Percentiles rank a stretch among this genome's conserved stretches.
Conservation (phyloP, 768 basidiomycete species). For the Coprinopsis sp. region DNA sequence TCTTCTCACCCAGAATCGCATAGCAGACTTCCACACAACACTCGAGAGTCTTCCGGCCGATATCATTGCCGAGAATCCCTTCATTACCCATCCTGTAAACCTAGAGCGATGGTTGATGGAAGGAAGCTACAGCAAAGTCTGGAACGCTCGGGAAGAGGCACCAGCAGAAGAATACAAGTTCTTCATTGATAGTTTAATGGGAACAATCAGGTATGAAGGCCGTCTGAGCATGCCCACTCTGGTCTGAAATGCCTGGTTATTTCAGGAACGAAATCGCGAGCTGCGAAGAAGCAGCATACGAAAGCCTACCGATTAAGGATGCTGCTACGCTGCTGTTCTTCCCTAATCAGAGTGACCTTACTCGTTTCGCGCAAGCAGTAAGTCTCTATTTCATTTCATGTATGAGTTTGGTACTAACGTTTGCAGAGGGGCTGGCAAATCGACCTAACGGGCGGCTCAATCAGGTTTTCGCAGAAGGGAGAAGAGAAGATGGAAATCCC, state of each 20-base stretch:
- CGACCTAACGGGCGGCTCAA: conserved; percentile 59
- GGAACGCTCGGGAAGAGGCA: conserved; percentile 89
- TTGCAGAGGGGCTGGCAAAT: conserved; percentile 81
- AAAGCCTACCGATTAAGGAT: conserved; percentile 84
- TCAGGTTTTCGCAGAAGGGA: conserved; percentile 75
- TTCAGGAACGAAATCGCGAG: conserved; percentile 92
- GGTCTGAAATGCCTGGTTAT: not conserved
- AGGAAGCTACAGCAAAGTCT: conserved; percentile 96
- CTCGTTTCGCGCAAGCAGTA: conserved; percentile 80
- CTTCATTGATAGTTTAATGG: conserved; percentile 90
- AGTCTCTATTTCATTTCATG: conserved; percentile 4
- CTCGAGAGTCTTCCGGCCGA: conserved; percentile 84
- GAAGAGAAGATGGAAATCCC: conserved; percentile 85
- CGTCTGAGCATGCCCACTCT: not conserved
- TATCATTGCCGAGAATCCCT: conserved; percentile 62
- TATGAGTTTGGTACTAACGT: conserved; percentile 9
- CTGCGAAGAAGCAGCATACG: conserved; percentile 92
- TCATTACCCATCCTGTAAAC: conserved; percentile 81
- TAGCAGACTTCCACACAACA: conserved; percentile 96
- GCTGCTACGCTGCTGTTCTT: conserved; percentile 92
- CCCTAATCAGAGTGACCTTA: conserved; percentile 70
- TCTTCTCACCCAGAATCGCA: conserved; percentile 90
- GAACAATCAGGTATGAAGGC: conserved; percentile 74
- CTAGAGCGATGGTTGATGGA: conserved; percentile 98
- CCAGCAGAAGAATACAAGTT: conserved; percentile 93